Conservation (phyloP, 2,329 filamentous ascomycete genomes). For the Hypoxylon sp. region DNA sequence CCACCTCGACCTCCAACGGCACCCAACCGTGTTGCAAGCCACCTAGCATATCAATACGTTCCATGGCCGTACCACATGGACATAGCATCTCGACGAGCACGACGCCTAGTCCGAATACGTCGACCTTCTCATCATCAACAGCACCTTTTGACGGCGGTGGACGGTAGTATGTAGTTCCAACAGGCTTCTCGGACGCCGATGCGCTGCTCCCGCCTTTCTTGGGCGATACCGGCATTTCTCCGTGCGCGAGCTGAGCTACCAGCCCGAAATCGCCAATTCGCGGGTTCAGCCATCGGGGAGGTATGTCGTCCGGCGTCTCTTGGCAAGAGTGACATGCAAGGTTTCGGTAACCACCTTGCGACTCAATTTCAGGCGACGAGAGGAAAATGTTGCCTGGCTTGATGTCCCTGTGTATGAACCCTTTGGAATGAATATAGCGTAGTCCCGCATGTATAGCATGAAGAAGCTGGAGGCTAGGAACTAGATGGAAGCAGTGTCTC, state of each 20-base stretch:
- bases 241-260: conserved; percentile 60
- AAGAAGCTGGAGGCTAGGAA: conserved; percentile 65
- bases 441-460: conserved; percentile 67
- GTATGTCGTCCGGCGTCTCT: not conserved
- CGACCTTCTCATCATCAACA: conserved; percentile 63
- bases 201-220: conserved; percentile 23
- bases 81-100: conserved; percentile 69
- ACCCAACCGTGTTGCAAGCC: conserved; percentile 39
- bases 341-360: conserved; percentile 42
- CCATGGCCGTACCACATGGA: conserved; percentile 60
- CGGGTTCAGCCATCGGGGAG: conserved; percentile 58
- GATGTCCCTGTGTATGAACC: conserved; percentile 70
- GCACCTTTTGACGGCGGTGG: conserved; percentile 51
- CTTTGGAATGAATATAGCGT: conserved; percentile 68
- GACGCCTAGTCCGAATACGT: conserved; percentile 68
- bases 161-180: conserved; percentile 71
- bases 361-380: conserved; percentile 51
- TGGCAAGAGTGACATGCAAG: conserved; percentile 39
- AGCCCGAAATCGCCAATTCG: conserved; percentile 74
- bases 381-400: conserved; percentile 75
- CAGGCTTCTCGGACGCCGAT: conserved; percentile 50
- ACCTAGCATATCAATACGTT: conserved; percentile 49
- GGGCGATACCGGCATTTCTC: conserved; percentile 41
- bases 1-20: conserved; percentile 29
- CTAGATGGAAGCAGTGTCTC: conserved; percentile 68